Evolutionary conservation across 2,329 filamentous ascomycete species (phyloP), one percentile per base, ranked within the genome.

Genomic region (Neonectria faginata): DNA sequence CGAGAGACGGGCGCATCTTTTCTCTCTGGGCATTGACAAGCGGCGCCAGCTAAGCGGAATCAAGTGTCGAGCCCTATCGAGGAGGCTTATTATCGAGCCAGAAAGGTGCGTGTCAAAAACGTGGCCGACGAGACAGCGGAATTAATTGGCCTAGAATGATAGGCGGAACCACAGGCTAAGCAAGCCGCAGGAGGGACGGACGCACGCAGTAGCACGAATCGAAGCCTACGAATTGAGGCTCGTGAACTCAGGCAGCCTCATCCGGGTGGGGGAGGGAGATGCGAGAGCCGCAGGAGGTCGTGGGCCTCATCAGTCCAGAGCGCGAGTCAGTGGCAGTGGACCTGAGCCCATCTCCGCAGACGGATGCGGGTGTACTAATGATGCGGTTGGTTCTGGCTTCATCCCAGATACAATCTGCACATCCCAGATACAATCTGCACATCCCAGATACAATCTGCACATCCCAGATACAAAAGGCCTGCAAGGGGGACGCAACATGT

Each of bases 251-350:
- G 48, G 27, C 57, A 60, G 48, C 39, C 27, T 52, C 48, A 36
- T 27, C 20, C 44, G 57, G 50, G 48, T 41, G 57, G 48, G 48
- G 36, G 29, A 25, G 25, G 25, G 29, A n/a, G 22, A 45, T 53
- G 29, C 41, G 39, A 39, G 57, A 54, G 42, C 57, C 57, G 57
- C 57, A 60, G 48, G 48, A 51, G 48, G 48, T 51, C 4, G 4
- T 20, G 39, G 14, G 14, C 36, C 36, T 42, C n/a, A 25, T 25
- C 25, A 25, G n/a, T 5, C 3, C 16, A 20, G 48, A 5, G 47
- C 56, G 16, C 57, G 57, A 59, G 57, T 59, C 57, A 60, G 41
- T 16, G 41, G n/a, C 41, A 12, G 50, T 47, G 57, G 50, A 41
- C 57, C 33, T 52, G 22, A 44, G 55, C 55, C 57, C 57, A 45